phyloP scores from a whole-genome alignment of 1,284 basidiomycete species.

The Cryptococcus jaspeensis region DNA sequence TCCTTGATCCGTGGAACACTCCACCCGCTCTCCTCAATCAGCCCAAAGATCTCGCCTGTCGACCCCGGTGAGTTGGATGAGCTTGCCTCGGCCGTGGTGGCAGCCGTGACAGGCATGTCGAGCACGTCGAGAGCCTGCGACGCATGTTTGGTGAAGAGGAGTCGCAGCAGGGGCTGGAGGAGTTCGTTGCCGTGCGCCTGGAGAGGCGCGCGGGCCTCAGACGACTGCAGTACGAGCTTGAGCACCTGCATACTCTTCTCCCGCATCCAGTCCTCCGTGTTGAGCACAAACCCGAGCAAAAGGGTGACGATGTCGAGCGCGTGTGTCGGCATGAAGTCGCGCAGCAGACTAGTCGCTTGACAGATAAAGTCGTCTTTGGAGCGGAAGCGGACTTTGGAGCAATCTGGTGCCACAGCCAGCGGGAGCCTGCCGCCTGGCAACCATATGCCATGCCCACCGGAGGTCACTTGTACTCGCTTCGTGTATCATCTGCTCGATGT shows the following conservation, averaged over 20 bases:
- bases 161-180: conserved; percentile 82
- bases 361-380: conserved; percentile 91
- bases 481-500: too few species aligned
- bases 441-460: too few species aligned
- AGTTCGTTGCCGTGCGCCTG: conserved; percentile 77
- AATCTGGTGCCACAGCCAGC: too few species aligned
- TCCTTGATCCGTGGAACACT: conserved; percentile 68
- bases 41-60: conserved; percentile 67
- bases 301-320: conserved; percentile 74
- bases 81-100: conserved; percentile 53
- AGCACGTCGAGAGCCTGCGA: conserved; percentile 84
- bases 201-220: conserved; percentile 72
- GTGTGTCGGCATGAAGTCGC: conserved; percentile 67
- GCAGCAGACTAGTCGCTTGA: conserved; percentile 78
- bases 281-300: conserved; percentile 81
- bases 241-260: conserved; percentile 82
- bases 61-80: conserved; percentile 36
- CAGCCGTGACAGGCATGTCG: conserved; percentile 77
- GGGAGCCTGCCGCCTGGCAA: too few species aligned
- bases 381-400: conserved; percentile 81
- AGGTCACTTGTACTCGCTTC: too few species aligned
- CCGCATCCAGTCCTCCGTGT: conserved; percentile 76
- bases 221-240: conserved; percentile 81
- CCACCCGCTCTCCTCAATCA: conserved; percentile 80
- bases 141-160: conserved; percentile 81